Evolutionary conservation across 306 rosid genomes (phyloP).

Genomic region (Abrus precatorius): DNA sequence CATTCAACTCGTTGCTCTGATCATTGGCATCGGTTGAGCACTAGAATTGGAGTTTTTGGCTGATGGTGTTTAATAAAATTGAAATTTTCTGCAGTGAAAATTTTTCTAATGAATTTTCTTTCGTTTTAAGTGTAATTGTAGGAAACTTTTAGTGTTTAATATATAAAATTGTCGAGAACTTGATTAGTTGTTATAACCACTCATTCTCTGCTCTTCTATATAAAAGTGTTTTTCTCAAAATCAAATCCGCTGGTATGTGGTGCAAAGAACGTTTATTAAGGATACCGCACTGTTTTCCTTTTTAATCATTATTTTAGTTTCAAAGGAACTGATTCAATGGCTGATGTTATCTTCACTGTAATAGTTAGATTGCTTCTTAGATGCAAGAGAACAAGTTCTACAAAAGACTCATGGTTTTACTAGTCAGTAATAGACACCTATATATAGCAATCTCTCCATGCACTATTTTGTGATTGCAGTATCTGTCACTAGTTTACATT

Average conservation of each 20-base stretch:
- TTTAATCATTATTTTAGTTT: constrained; percentile 6
- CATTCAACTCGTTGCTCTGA: background rate
- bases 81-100: constrained; percentile 13
- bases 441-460: background rate
- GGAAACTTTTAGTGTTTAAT: background rate
- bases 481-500: constrained; percentile 4
- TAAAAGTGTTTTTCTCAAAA: background rate
- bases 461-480: background rate
- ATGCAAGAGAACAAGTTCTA: constrained; percentile 22
- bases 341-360: background rate
- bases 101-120: constrained; percentile 16
- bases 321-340: background rate
- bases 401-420: background rate
- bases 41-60: background rate
- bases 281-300: background rate
- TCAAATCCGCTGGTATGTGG: background rate
- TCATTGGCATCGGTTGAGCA: constrained; percentile 14
- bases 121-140: background rate
- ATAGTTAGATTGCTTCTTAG: constrained; percentile 1
- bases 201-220: background rate
- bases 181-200: background rate
- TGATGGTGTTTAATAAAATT: background rate
- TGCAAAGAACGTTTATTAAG: background rate
- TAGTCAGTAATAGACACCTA: background rate
- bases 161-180: background rate